phyloP scores from a whole-genome alignment of 305 asterid species.

The Andrographis paniculata region DNA sequence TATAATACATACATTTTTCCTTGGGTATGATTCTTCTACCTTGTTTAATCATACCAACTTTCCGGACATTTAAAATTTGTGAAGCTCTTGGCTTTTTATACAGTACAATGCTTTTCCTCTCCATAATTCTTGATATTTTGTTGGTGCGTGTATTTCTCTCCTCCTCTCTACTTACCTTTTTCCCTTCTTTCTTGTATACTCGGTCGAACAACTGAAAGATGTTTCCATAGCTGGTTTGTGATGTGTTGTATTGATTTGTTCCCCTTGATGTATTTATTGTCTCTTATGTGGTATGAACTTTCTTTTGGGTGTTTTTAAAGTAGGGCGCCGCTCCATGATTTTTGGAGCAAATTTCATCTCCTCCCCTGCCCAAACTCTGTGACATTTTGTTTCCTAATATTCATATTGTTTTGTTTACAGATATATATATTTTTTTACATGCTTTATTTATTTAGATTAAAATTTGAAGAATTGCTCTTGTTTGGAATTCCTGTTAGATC shows the following conservation, averaged over 20 bases:
- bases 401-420: background rate
- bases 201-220: no score
- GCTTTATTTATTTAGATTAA: background rate
- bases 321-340: no score
- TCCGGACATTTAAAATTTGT: background rate
- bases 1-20: background rate
- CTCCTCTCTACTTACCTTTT: no score
- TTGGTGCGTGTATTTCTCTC: no score
- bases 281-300: background rate
- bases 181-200: no score
- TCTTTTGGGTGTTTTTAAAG: no score
- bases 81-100: background rate
- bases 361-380: background rate
- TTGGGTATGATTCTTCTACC: background rate
- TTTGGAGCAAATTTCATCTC: background rate
- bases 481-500: background rate
- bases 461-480: background rate
- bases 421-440: no score
- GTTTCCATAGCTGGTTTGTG: no score
- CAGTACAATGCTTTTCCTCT: background rate
- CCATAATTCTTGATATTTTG: background rate
- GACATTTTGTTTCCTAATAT: background rate
- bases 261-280: no score
- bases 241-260: no score
- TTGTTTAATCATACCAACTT: background rate